Percentiles rank a stretch among this genome's conserved stretches.
Conservation (phyloP, 2,329 filamentous ascomycete genomes). For the Rutstroemia sp. region DNA sequence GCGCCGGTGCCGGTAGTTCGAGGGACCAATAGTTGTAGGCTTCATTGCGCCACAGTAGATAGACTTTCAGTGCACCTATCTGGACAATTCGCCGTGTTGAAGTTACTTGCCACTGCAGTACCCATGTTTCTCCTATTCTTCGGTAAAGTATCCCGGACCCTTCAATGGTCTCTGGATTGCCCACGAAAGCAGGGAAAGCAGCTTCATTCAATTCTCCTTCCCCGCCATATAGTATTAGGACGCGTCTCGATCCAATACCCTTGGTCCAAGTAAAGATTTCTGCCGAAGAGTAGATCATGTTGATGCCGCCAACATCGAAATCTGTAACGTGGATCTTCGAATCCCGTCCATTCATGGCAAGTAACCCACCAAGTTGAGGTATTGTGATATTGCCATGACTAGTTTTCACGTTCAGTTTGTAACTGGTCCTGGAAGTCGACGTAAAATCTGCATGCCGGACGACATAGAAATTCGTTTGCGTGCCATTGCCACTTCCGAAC, state of each 20-base stretch:
- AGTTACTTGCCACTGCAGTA: slow-evolving; percentile 43
- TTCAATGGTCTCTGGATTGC: slow-evolving; percentile 31
- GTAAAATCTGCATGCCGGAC: slow-evolving; percentile 60
- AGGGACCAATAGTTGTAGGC: slow-evolving; percentile 60
- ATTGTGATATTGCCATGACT: slow-evolving; percentile 48
- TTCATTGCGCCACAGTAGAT: slow-evolving; percentile 46
- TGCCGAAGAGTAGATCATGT: slow-evolving; percentile 59
- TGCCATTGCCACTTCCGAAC: slow-evolving; percentile 37
- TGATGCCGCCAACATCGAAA: slow-evolving; percentile 52
- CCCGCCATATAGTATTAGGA: slow-evolving; percentile 58
- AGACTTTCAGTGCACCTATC: slow-evolving; percentile 28
- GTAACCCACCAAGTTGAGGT: slow-evolving; percentile 48
- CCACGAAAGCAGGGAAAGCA: slow-evolving; percentile 34
- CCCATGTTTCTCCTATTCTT: slow-evolving; percentile 28
- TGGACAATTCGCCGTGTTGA: slow-evolving; percentile 41
- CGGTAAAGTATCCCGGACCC: slow-evolving; percentile 26
- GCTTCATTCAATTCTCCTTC: slow-evolving; percentile 57
- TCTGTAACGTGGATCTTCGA: slow-evolving; percentile 62
- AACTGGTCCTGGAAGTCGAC: slow-evolving; percentile 47
- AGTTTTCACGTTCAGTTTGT: slow-evolving; percentile 56
- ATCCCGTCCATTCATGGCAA: slow-evolving; percentile 55
- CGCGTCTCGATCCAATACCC: slow-evolving; percentile 45
- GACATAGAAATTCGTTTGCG: slow-evolving; percentile 54
- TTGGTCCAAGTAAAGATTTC: slow-evolving; percentile 66
- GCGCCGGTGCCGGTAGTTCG: neutral